phyloP scores from a whole-genome alignment of 208 protist genomes.

The Trichomonas gallinae region DNA sequence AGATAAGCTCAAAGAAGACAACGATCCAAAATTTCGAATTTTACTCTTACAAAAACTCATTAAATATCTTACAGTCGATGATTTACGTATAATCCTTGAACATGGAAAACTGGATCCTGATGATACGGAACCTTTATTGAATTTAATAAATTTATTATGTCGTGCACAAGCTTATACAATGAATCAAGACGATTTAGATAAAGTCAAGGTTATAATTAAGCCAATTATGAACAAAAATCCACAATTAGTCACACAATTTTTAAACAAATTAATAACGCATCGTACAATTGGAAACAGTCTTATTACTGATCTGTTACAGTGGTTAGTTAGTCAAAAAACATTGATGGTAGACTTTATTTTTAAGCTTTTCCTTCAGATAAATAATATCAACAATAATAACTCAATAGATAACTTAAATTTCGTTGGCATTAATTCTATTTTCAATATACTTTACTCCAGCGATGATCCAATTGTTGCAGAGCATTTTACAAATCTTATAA shows the following conservation, averaged over 20 bases:
- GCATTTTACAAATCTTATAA: not conserved
- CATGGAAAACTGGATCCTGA: not conserved
- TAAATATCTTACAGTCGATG: not conserved
- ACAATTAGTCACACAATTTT: not conserved
- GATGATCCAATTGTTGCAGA: not conserved
- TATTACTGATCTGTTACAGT: not conserved
- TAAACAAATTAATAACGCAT: not conserved
- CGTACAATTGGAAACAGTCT: not conserved
- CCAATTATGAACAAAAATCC: not conserved
- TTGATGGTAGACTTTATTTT: not conserved
- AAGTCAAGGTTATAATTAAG: not conserved
- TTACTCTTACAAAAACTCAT: not conserved
- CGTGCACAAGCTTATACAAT: not conserved
- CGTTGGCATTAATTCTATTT: not conserved
- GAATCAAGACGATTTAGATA: not conserved
- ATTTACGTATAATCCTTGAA: not conserved
- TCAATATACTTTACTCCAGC: not conserved
- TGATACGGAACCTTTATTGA: not conserved
- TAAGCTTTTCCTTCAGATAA: not conserved
- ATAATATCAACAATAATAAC: not conserved
- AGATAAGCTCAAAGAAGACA: not conserved
- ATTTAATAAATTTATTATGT: not conserved
- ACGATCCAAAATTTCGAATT: not conserved
- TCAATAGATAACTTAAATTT: not conserved
- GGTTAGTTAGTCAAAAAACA: not conserved